Evolutionary conservation across 208 protist genomes (phyloP), one percentile per base, ranked within the genome.

Genomic region (Tritrichomonas musculus): DNA sequence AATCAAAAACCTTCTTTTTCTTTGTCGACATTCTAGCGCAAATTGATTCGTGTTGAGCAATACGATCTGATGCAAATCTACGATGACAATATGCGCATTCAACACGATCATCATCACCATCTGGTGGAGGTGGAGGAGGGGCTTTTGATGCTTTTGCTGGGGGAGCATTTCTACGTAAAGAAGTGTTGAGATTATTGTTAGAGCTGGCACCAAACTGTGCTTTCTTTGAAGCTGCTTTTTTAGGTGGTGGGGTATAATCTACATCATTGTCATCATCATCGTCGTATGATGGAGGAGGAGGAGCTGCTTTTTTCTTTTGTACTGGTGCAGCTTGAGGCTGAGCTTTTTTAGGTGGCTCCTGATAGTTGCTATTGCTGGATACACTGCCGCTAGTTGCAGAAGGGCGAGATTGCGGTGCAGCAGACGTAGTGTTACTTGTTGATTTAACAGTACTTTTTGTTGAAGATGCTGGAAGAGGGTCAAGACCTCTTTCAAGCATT

Each of bases 1-100:
- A 82, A 53, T 82, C 73, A 41, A 82, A 82, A n/a, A 82, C 73
- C 50, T 82, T 82, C 50, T 33, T 82, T 36, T 82, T 82, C 41
- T 82, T 82, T 41, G n/a, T 82, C 20, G 73, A 36, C 30, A 30
- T 20, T 53, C 41, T 82, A 11, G n/a, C 14, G 41, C 73, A 82
- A 82, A 82, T 82, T 82, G n/a, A 20, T 82, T 82, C 73, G 30
- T 82, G 73, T 30, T 82, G 47, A n/a, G n/a, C 41, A 53, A 82
- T 82, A 53, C 73, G 47, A 30, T 82, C 73, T 22, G 73, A 50
- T 50, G 73, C 73, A 30, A 82, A 82, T 30, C 50, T 82, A 53
- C 73, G 47, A 1, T 20, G 11, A 36, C 73, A 82, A 53, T 82
- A 82, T 22, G 39, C 50, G 73, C 73, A 82, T n/a, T 25, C 0